Conservation (phyloP, 2,329 filamentous ascomycete genomes). For the Botrytis cinerea region DNA sequence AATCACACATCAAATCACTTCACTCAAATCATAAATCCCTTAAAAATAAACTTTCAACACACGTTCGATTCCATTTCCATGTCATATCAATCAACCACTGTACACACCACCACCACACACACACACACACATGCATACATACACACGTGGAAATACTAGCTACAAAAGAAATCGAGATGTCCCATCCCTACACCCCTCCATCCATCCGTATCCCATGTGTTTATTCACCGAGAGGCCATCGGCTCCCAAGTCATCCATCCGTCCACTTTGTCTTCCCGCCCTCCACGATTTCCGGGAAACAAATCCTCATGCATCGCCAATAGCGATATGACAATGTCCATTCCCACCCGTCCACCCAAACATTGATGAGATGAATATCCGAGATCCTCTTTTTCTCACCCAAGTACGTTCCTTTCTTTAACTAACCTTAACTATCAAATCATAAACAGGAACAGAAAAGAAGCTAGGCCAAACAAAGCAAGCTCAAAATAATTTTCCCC, state of each 20-base stretch:
- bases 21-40: not conserved
- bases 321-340: conserved; percentile 4
- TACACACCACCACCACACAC: not conserved
- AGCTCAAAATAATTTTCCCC: not conserved
- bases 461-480: not conserved
- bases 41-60: not conserved
- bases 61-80: not conserved
- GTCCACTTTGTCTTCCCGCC: not conserved
- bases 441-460: conserved; percentile 14
- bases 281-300: not conserved
- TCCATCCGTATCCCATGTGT: not conserved
- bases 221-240: not conserved
- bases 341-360: not conserved
- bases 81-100: not conserved
- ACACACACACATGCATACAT: not conserved
- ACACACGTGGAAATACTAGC: not conserved
- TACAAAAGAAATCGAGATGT: not conserved
- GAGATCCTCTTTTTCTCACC: not conserved
- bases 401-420: not conserved
- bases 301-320: not conserved
- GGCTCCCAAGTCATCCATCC: not conserved
- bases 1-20: not conserved
- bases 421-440: conserved; percentile 13
- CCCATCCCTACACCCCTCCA: not conserved
- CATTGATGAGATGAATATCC: conserved; percentile 5